These are phyloP conservation scores for Collybia sp. DNA, from an alignment of 768 basidiomycete genomes.

Conservation along the genomic window DNA sequence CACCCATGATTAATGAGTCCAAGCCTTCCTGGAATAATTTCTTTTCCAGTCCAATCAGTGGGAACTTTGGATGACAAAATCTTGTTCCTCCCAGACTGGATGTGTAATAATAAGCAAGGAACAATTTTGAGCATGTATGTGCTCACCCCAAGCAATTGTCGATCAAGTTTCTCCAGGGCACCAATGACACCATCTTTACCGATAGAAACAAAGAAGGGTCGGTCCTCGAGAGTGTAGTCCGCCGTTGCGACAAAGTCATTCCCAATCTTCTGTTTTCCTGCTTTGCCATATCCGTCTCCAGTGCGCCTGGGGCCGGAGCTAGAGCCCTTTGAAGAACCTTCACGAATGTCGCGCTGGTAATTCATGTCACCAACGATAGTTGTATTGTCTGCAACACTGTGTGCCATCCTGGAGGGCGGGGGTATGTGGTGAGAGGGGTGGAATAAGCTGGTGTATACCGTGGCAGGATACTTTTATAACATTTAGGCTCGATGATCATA, in stretches of 20 bases:
- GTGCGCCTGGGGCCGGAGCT: conserved; percentile 7
- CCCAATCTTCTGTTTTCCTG: conserved; percentile 8
- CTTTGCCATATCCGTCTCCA: conserved; percentile 8
- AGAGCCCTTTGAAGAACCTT: conserved; percentile 16
- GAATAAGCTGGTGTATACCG: too few species aligned
- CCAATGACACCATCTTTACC: conserved; percentile 59
- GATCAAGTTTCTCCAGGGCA: conserved; percentile 68
- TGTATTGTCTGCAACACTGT: conserved; percentile 36
- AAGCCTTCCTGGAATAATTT: conserved; percentile 66
- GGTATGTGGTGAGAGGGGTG: too few species aligned
- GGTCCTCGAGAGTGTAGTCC: conserved; percentile 49
- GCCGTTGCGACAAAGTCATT: conserved; percentile 39
- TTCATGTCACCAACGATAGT: conserved; percentile 39
- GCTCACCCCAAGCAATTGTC: conserved; percentile 49
- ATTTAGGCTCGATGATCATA: too few species aligned
- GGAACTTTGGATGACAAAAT: conserved; percentile 69
- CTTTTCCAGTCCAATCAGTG: conserved; percentile 64
- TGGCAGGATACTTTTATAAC: too few species aligned
- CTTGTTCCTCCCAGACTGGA: conserved; percentile 49
- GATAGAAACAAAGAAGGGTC: conserved; percentile 71
- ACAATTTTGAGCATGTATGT: not conserved
- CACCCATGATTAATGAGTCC: conserved; percentile 74
- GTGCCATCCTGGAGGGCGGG: conserved; percentile 18
- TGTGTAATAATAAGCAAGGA: conserved; percentile 4
- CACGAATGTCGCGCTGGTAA: conserved; percentile 12